phyloP scores from a whole-genome alignment of 1,139 yeast species.

The Geotrichum citri-aurantii region DNA sequence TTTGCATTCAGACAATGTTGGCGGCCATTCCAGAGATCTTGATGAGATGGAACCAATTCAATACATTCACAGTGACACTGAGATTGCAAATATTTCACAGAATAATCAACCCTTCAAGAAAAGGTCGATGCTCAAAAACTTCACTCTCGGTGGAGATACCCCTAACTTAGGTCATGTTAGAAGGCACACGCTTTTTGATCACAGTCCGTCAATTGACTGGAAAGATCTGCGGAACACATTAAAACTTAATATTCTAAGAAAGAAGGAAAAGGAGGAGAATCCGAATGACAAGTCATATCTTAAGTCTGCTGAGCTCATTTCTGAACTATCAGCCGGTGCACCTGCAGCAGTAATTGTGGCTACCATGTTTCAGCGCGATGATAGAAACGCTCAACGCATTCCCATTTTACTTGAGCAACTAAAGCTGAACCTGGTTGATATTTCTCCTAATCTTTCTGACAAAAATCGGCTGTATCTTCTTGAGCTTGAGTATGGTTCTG shows the following conservation, averaged over 20 bases:
- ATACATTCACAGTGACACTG: constrained; percentile 11
- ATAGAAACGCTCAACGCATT: constrained; percentile 68
- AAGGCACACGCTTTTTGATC: constrained; percentile 17
- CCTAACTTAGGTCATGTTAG: constrained; percentile 5
- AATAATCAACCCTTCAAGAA: not conserved
- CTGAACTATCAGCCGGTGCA: constrained; percentile 62
- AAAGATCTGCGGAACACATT: constrained; percentile 29
- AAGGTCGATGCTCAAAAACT: not conserved
- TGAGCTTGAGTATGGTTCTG: constrained; percentile 85
- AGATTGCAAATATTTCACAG: constrained; percentile 2
- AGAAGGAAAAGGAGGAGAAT: constrained; percentile 28
- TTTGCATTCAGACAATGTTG: constrained; percentile 32
- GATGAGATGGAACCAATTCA: constrained; percentile 1
- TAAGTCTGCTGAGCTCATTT: constrained; percentile 60
- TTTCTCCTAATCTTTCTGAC: constrained; percentile 38
- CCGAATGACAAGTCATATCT: constrained; percentile 31
- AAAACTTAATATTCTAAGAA: constrained; percentile 25
- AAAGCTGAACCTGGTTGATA: constrained; percentile 57
- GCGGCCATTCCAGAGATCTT: not conserved
- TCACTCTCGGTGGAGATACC: not conserved
- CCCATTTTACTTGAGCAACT: constrained; percentile 73
- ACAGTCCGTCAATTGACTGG: constrained; percentile 23
- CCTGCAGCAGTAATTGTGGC: constrained; percentile 78
- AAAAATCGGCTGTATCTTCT: constrained; percentile 55
- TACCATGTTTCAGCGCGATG: constrained; percentile 70